A percentile compares a stretch with the other conserved stretches of the same genome.
These are phyloP conservation scores for Globisporangium heterothallicum DNA, from an alignment of 352 stramenopile species.

Conservation along the genomic window DNA sequence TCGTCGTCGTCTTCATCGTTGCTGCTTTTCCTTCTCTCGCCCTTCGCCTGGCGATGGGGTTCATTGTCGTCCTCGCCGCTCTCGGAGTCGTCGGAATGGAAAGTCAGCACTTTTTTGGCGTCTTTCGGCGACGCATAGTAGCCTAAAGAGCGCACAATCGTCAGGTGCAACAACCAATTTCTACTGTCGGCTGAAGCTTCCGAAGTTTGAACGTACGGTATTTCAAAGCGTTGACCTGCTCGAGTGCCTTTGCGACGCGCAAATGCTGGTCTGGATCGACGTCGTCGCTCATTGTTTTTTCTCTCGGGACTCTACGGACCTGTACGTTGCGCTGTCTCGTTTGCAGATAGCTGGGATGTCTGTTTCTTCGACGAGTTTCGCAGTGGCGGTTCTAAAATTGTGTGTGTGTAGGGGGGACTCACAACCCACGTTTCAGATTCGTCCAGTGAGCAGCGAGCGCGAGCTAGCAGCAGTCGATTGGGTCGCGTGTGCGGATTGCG, in stretches of 20 bases:
- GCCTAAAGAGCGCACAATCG: constrained; percentile 18
- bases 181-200: no score
- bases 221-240: constrained; percentile 63
- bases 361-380: no score
- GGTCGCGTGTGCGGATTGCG: constrained; percentile 32
- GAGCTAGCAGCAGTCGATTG: no score
- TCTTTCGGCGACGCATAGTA: constrained; percentile 38
- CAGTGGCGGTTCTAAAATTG: no score
- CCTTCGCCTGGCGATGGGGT: neutral
- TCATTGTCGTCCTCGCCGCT: constrained; percentile 6
- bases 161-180: no score
- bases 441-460: constrained; percentile 8
- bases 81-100: constrained; percentile 41
- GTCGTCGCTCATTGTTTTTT: neutral
- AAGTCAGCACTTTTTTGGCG: constrained; percentile 36
- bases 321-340: neutral
- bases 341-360: no score
- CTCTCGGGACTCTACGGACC: constrained; percentile 21
- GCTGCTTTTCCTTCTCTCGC: neutral
- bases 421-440: no score
- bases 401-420: no score
- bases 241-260: constrained; percentile 53
- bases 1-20: constrained; percentile 8
- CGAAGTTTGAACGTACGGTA: constrained; percentile 66
- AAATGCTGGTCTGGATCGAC: constrained; percentile 40